Base-by-base conservation (phyloP, 179 eudicot species). In the Nepenthes alata region DNA sequence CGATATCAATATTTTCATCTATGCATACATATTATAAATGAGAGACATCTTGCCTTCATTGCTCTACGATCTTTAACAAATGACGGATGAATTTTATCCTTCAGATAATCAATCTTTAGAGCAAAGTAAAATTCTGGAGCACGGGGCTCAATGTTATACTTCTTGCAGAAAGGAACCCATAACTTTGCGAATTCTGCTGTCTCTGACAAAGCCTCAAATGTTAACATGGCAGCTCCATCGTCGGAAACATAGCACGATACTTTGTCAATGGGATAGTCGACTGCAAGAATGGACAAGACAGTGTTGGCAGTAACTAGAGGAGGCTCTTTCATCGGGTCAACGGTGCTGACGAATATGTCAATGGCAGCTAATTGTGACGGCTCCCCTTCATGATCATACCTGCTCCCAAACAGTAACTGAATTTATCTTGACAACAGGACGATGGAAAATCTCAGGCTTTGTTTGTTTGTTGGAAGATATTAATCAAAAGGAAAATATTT, bases 221-320 rank as follows among this genome's bases (percentile, higher is more conserved):
- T 64, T 70, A 88, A 65, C 96, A 88, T 88, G 35, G 96, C 89
- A 66, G 96, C 87, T 67, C 96, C 96, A 77, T 88, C 96, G 62
- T 88, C 96, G 75, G 93, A 88, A 47, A 88, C 81, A 65, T 88
- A 88, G 65, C 96, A 88, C 4, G 96, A 83, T 39, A 88, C 87
- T 80, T 88, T 88, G 69, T 88, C 96, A 65, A 88, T 91, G 11
- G 95, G 95, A 64, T 87, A 87, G 67, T 87, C 95, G 58, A 87
- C 91, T 35, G 95, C 79, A 67, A 87, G 85, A 75, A 87, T 87
- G 51, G 91, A 87, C 47, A 87, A 62, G 52, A 85, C 83, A 35
- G 91, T 87, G 70, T 87, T 87, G 61, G 95, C 95, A 49, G 95
- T 87, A 53, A 87, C 91, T 66, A 85, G 82, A 60, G 91, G 95